A percentile compares a stretch with the other conserved stretches of the same genome.
phyloP scores from a whole-genome alignment of 148 eudicot species.

The Rhododendron molle region DNA sequence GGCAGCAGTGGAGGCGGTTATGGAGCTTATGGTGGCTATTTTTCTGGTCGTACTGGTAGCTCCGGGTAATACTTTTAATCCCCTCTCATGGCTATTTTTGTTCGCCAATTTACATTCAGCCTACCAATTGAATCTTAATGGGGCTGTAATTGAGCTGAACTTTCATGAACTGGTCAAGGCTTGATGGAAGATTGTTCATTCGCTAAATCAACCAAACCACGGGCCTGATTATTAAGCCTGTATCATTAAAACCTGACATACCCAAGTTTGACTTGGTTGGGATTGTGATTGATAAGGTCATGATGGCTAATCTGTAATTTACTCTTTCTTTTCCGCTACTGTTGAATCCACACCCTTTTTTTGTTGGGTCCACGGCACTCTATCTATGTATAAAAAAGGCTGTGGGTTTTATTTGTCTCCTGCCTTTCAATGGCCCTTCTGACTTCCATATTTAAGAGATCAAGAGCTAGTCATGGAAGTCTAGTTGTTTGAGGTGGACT shows the following conservation, averaged over 20 bases:
- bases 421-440: not conserved
- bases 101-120: not conserved
- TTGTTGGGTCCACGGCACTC: not conserved
- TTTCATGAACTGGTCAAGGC: not conserved
- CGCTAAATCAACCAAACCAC: not conserved
- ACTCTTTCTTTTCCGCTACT: not conserved
- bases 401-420: not conserved
- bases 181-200: not conserved
- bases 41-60: conserved; percentile 70
- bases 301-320: not conserved
- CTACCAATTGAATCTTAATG: not conserved
- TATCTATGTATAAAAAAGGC: not conserved
- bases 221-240: not conserved
- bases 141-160: not conserved
- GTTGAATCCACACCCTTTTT: not conserved
- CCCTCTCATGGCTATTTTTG: not conserved
- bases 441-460: not conserved
- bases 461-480: not conserved
- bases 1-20: conserved; percentile 49
- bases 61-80: conserved; percentile 55
- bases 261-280: not conserved
- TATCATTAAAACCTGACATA: not conserved
- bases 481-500: not conserved
- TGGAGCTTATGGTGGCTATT: conserved; percentile 82
- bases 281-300: not conserved